Evolutionary conservation across 371 early-diverging fungal species (phyloP), one percentile per base, ranked within the genome.

Genomic region (Mortierella sp.): DNA sequence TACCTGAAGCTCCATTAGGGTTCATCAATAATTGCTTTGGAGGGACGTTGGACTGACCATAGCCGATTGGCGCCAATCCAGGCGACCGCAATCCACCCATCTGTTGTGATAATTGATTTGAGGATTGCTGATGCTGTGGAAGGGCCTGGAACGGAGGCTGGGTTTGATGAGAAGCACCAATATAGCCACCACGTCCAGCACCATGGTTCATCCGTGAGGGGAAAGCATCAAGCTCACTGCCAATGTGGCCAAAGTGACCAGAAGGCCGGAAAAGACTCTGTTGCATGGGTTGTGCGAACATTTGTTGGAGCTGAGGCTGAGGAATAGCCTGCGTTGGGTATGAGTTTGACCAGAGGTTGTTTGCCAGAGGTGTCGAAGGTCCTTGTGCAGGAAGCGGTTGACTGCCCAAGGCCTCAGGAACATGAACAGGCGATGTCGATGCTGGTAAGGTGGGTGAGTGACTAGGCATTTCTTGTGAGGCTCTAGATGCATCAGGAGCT

Each of bases 61-160:
- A 81, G 22, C 82, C 82, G 28, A 81, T 72, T 1, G 82, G 73
- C 15, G 70, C 63, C 21, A 76, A 22, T 8, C 82, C 82, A 3
- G 82, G 76, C 28, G 82, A 81, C 28, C 74, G 65, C 66, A 81
- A 19, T 11, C 76, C 73, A 19, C 70, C 73, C 45, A 68, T 58
- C 53, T 67, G 70, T 38, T 75, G 83, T 13, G 53, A 65, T 28
- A 62, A 10, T 47, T 59, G 74, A 19, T 4, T 62, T 21, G 75
- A 70, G 28, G 69, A 45, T 38, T 41, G 68, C 57, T 75, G 74
- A 52, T 67, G 82, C 36, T 70, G 80, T 1, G 71, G 57, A 45
- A 47, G 58, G 0, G 59, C 28, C 10, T 63, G 71, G 28, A 74
- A 74, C 1, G 67, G 47, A 47, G 68, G 21, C 40, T 58, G 75